Base-by-base conservation (phyloP, 768 basidiomycete species). In the Panus rudis region DNA sequence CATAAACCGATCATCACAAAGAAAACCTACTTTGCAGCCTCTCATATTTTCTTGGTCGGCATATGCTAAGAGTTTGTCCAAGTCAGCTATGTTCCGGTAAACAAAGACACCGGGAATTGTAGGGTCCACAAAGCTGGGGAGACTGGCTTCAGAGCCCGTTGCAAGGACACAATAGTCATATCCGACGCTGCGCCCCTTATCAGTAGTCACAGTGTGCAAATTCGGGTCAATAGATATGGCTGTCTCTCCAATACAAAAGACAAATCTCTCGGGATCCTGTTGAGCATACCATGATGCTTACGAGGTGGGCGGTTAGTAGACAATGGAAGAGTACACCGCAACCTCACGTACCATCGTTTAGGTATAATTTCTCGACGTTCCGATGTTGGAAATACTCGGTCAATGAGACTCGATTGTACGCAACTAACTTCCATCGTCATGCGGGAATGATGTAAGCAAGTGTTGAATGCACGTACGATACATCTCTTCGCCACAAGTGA, bases 151-250 rank as follows among this genome's bases (percentile, higher is more conserved):
- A 1, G 83, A 85, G 2, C 85, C 85, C 0, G 85, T 85, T 1
- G 82, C 79, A 25, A 88, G 61, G 19, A 86, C 64, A 37, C 81
- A 81, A 39, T 72, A 71, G 54, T 83, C 78, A 53, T 84, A 86
- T 38, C 55, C 46, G 49, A 78, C 58, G 22, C 56, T 60, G 8
- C 69, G 63, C 22, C 65, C 66, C 32, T 67, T 70, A 55, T 63
- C 68, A 4, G 76, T 76, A 22, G 64, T 66, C 2, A 74, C 71
- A n/a, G 60, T 64, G 42, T 72, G 66, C 16, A 63, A 56, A 6
- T 54, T 60, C 1, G 63, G 57, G 42, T 68, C 64, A 28, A 74
- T 52, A 19, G 60, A 58, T 13, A 60, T 64, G 10, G 75, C 72
- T 17, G 62, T 57, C 59, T 79, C 76, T n/a, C 68, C 65, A 2